These are phyloP conservation scores for Thelonectria discophora DNA, from an alignment of 2,329 filamentous ascomycete species.

Conservation along the genomic window DNA sequence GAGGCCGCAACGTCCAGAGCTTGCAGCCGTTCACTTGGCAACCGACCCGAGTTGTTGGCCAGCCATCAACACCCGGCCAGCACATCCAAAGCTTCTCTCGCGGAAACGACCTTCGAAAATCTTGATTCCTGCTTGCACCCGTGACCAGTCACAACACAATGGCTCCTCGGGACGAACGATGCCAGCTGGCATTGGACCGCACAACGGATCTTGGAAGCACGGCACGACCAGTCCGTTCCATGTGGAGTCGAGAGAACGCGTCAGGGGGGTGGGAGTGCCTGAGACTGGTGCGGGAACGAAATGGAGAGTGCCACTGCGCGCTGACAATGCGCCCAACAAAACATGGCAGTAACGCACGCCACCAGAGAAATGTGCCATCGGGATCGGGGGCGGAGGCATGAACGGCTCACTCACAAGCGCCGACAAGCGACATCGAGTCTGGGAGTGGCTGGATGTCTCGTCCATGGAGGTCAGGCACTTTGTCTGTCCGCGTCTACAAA, in stretches of 20 bases:
- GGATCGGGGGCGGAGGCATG: constrained; percentile 1
- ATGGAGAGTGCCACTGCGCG: constrained; percentile 24
- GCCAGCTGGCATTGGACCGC: constrained; percentile 7
- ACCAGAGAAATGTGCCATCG: background rate
- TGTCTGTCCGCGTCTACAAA: background rate
- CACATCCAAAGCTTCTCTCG: constrained; percentile 2
- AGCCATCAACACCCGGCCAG: constrained; percentile 1
- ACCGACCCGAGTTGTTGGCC: constrained; percentile 3
- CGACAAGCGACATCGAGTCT: background rate
- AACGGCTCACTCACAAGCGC: background rate
- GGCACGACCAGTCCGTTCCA: constrained; percentile 14
- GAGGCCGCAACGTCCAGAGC: constrained; percentile 5
- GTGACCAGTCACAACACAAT: constrained; percentile 2
- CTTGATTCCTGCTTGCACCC: constrained; percentile 6
- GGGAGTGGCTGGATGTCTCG: constrained; percentile 2
- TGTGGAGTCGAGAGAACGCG: constrained; percentile 35
- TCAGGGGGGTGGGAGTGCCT: constrained; percentile 29
- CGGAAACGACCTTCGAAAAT: constrained; percentile 9
- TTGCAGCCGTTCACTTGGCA: constrained; percentile 8
- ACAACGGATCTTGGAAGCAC: constrained; percentile 4
- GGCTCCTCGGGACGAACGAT: constrained; percentile 12
- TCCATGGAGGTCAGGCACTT: background rate
- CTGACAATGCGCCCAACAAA: constrained; percentile 31
- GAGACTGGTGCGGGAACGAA: constrained; percentile 29
- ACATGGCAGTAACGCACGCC: background rate